phyloP scores from a whole-genome alignment of 306 rosid genomes.

The Pyrus bretschneideri region DNA sequence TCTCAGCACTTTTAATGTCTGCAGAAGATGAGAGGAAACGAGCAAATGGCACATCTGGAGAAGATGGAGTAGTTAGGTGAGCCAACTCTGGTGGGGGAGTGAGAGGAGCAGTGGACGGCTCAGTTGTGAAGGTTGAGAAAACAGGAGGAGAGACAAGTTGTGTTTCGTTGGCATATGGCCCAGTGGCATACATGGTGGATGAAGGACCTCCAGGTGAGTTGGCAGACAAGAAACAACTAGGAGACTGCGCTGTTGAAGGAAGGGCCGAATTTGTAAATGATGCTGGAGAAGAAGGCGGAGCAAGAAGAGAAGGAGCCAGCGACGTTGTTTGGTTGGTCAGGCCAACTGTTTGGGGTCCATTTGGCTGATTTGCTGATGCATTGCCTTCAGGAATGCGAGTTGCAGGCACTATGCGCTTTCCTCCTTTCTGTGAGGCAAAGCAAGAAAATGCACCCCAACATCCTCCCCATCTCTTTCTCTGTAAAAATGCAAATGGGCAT shows the following conservation, averaged over 20 bases:
- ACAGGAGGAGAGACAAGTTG: constrained; percentile 96
- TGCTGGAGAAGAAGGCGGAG: constrained; percentile 98
- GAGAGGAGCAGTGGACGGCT: constrained; percentile 96
- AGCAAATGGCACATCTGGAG: constrained; percentile 98
- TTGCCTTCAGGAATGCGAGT: constrained; percentile 74
- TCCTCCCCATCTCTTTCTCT: constrained; percentile 99
- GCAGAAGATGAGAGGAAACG: constrained; percentile 79
- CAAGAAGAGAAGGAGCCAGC: constrained; percentile 80
- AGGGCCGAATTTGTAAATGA: constrained; percentile 88
- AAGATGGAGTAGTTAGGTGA: constrained; percentile 96
- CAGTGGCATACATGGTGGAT: constrained; percentile 78
- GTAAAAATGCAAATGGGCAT: constrained; percentile 30
- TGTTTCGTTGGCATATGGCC: constrained; percentile 94
- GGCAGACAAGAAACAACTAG: constrained; percentile 80
- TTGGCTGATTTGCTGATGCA: constrained; percentile 62
- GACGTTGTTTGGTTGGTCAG: constrained; percentile 66
- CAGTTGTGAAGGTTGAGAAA: constrained; percentile 94
- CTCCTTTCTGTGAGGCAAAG: constrained; percentile 82
- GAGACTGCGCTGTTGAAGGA: constrained; percentile 94
- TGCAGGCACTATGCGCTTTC: constrained; percentile 92
- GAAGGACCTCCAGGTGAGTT: constrained; percentile 99
- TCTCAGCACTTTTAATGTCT: constrained; percentile 52
- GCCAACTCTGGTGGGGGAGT: constrained; percentile 99
- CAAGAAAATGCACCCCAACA: constrained; percentile 90
- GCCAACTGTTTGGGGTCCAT: constrained; percentile 74